A percentile compares a stretch with the other conserved stretches of the same genome.
phyloP scores from a whole-genome alignment of 148 eudicot genomes.

The Rhododendron williamsianum region DNA sequence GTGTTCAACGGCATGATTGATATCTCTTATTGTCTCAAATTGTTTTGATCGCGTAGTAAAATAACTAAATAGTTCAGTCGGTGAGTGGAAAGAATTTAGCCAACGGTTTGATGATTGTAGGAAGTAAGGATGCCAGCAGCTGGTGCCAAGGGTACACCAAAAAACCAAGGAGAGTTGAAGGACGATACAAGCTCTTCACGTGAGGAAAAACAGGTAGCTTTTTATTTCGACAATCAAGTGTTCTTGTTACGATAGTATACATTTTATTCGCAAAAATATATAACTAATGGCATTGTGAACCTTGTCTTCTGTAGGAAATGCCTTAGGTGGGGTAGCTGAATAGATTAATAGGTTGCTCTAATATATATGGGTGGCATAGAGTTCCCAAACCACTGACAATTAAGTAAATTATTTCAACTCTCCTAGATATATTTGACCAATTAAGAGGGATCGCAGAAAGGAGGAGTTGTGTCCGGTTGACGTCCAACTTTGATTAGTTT shows the following conservation, averaged over 20 bases:
- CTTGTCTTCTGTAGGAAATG: not conserved
- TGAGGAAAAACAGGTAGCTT: constrained; percentile 74
- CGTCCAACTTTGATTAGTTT: not conserved
- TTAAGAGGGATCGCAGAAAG: not conserved
- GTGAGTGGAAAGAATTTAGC: constrained; percentile 9
- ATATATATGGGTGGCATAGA: not conserved
- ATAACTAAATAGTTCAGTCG: not conserved
- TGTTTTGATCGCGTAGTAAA: not conserved
- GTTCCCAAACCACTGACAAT: not conserved
- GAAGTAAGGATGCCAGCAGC: constrained; percentile 99
- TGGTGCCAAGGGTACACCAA: constrained; percentile 83
- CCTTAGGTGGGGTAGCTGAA: not conserved
- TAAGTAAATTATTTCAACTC: not conserved
- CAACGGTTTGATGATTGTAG: constrained; percentile 36
- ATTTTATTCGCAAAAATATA: too few relatives aligned
- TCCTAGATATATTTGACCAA: not conserved
- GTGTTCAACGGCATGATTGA: not conserved
- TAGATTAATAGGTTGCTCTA: not conserved
- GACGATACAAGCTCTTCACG: constrained; percentile 89
- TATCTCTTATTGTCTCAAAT: not conserved
- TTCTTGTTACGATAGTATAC: not conserved
- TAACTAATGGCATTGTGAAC: constrained; percentile 6
- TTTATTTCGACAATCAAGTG: not conserved
- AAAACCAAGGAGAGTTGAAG: constrained; percentile 81
- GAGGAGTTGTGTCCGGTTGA: not conserved